Conservation (phyloP, 768 basidiomycete species). For the Phanerochaete sordida region DNA sequence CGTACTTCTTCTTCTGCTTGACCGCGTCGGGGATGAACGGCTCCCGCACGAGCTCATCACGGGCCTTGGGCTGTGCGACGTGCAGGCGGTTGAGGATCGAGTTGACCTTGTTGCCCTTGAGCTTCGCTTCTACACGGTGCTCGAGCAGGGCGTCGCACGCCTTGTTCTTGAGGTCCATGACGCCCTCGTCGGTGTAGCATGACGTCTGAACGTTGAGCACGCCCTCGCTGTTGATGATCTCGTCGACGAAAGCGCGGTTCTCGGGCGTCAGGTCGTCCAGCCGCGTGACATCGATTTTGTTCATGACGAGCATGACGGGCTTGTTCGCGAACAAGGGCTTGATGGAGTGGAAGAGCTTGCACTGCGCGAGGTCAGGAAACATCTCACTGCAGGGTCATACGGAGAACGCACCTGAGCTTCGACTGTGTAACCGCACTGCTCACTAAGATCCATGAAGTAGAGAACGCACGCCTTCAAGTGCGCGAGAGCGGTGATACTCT, state of each 20-base stretch:
- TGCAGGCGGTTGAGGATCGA: constrained; percentile 93
- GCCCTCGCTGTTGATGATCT: constrained; percentile 73
- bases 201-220: constrained; percentile 83
- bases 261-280: constrained; percentile 80
- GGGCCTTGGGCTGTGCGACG: constrained; percentile 84
- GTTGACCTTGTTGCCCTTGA: constrained; percentile 92
- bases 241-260: constrained; percentile 76
- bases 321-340: constrained; percentile 95
- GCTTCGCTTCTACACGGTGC: constrained; percentile 90
- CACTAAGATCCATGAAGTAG: constrained; percentile 99
- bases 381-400: neutral
- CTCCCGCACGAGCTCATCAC: constrained; percentile 85
- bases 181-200: constrained; percentile 95
- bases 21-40: constrained; percentile 89
- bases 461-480: constrained; percentile 92
- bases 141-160: constrained; percentile 96
- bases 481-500: constrained; percentile 96
- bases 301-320: constrained; percentile 91
- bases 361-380: constrained; percentile 42
- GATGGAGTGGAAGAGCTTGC: constrained; percentile 98
- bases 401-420: constrained; percentile 78
- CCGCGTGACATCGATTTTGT: constrained; percentile 94
- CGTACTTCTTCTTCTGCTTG: constrained; percentile 74
- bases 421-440: constrained; percentile 96
- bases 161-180: constrained; percentile 93